These are phyloP conservation scores for Ophiorrhiza pumila DNA, from an alignment of 257 asterid genomes.

Conservation along the genomic window DNA sequence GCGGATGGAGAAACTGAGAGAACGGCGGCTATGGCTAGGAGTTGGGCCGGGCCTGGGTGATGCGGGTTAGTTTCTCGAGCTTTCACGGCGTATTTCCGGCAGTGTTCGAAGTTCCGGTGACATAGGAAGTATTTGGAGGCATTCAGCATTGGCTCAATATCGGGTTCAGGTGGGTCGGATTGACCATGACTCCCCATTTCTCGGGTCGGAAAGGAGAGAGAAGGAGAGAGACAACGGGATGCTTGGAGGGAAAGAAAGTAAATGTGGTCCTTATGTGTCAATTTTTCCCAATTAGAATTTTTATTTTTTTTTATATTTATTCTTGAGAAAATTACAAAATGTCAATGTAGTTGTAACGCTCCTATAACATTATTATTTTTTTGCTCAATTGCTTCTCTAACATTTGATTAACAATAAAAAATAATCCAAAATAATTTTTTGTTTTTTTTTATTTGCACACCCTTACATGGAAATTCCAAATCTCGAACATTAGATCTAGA, in stretches of 20 bases:
- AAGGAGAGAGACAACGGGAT: neutral
- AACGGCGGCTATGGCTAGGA: slow-evolving; percentile 40
- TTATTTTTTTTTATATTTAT: no score
- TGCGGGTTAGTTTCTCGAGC: slow-evolving; percentile 39
- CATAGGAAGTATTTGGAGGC: slow-evolving; percentile 36
- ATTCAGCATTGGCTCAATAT: slow-evolving; percentile 22
- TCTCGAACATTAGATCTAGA: no score
- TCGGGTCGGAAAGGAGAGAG: neutral
- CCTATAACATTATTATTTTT: no score
- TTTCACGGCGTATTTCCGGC: slow-evolving; percentile 38
- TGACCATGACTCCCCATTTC: neutral
- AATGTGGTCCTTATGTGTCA: neutral
- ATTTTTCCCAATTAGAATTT: no score
- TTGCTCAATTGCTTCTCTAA: no score
- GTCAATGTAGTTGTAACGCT: no score
- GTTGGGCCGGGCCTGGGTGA: slow-evolving; percentile 31
- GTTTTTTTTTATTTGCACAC: no score
- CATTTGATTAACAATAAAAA: no score
- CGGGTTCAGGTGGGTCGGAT: neutral
- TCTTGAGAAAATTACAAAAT: no score
- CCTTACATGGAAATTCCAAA: no score
- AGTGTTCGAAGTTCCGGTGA: slow-evolving; percentile 33
- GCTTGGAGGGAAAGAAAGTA: slow-evolving; percentile 1
- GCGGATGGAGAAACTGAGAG: slow-evolving; percentile 33
- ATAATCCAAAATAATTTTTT: no score